A percentile compares a stretch with the other conserved stretches of the same genome.
These are phyloP conservation scores for Collybia sordida DNA, from an alignment of 768 basidiomycete genomes.

Conservation along the genomic window DNA sequence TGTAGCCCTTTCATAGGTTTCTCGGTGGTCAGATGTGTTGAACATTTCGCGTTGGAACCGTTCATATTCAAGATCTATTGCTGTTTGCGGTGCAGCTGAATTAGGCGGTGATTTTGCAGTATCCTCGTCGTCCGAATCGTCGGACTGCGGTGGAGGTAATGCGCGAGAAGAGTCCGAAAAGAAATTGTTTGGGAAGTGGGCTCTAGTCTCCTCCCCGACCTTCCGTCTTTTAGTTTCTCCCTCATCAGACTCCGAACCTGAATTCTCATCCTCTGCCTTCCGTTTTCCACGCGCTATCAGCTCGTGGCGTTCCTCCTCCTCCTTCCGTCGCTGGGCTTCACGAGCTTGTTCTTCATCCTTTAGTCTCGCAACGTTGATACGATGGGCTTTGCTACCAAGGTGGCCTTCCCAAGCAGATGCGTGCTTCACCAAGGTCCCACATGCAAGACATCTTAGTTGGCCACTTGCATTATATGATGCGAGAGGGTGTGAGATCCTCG, in stretches of 20 bases:
- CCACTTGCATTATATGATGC: slow-evolving; percentile 67
- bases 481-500: slow-evolving; percentile 68
- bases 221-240: slow-evolving; percentile 25
- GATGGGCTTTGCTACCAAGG: slow-evolving; percentile 77
- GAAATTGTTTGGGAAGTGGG: slow-evolving; percentile 62
- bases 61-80: slow-evolving; percentile 72
- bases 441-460: slow-evolving; percentile 69
- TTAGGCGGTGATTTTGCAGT: slow-evolving; percentile 10
- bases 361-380: slow-evolving; percentile 59
- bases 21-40: slow-evolving; percentile 39
- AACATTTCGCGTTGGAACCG: slow-evolving; percentile 68
- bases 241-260: slow-evolving; percentile 14
- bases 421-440: slow-evolving; percentile 65
- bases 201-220: not conserved
- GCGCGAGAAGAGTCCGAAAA: slow-evolving; percentile 75
- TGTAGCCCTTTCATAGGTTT: slow-evolving; percentile 69
- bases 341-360: slow-evolving; percentile 52
- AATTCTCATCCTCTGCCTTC: slow-evolving; percentile 33
- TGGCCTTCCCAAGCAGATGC: slow-evolving; percentile 88
- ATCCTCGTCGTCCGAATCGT: slow-evolving; percentile 39
- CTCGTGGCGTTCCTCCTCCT: slow-evolving; percentile 28
- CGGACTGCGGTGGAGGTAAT: slow-evolving; percentile 35
- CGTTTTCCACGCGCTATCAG: slow-evolving; percentile 31
- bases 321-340: slow-evolving; percentile 33
- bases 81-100: slow-evolving; percentile 18